Base-by-base conservation (phyloP, 345 rosid genomes). In the Passiflora organensis region DNA sequence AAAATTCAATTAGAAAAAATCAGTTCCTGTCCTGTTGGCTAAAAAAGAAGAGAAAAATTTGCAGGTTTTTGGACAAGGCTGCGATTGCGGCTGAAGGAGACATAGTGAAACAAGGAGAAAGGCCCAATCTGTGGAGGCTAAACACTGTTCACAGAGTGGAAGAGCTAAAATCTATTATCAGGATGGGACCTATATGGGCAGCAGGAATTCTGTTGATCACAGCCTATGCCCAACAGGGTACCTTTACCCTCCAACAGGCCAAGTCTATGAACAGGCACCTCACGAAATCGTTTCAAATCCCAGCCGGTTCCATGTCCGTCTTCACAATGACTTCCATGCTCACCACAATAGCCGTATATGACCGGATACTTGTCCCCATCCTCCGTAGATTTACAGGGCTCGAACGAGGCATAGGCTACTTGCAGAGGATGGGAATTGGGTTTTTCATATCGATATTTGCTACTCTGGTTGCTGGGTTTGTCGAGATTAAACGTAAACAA, bases 101-200 rank as follows among this genome's bases (percentile, higher is more conserved):
- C 69, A 50, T 72, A 13, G 12, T 57, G 2, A 80, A 81, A 76
- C 39, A 69, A 43, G 76, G 75, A 6, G 66, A 72, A 56, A 22
- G 46, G 16, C 90, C 87, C 0, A 78, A 86, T 53, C 73, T 51
- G 14, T 90, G 97, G 97, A 70, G 85, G 23, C 66, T 90, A 18
- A 86, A 66, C 73, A 90, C 97, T 3, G 82, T 90, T 24, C 97
- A 90, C 72, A 64, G 97, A 34, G 88, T 86, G 25, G 97, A 90
- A 56, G 95, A 90, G 38, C 79, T 90, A 6, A 90, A 90, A 65
- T 75, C 91, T 0, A 52, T 90, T 32, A 76, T 90, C 62, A 69
- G 97, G 28, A 90, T 90, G 97, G 86, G 84, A 38, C 97, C 97
- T 0, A 84, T 90, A 9, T 84, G 97, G 90, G 93, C 82, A 1